phyloP scores from a whole-genome alignment of 768 basidiomycete species.

The Hypsizygus marmoreus region DNA sequence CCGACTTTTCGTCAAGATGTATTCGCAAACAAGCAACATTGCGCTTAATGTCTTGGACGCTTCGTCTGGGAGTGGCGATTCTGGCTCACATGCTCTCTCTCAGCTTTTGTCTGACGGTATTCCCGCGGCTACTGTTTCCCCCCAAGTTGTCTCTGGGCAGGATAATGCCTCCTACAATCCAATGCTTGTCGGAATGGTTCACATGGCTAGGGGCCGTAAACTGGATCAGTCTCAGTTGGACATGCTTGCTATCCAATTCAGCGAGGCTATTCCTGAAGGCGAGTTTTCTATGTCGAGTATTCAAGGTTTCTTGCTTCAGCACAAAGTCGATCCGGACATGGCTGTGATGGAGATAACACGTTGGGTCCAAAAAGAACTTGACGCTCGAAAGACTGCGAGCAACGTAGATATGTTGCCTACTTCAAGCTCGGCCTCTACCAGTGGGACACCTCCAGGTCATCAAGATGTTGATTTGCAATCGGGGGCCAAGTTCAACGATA shows the following conservation, averaged over 20 bases:
- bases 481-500: too few species aligned
- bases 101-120: slow-evolving; percentile 5
- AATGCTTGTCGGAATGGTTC: slow-evolving; percentile 14
- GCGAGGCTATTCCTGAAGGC: slow-evolving; percentile 48
- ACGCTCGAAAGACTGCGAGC: too few species aligned
- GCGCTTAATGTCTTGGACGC: slow-evolving; percentile 16
- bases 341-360: slow-evolving; percentile 45
- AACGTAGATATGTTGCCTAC: too few species aligned
- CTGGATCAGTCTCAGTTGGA: slow-evolving; percentile 40
- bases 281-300: slow-evolving; percentile 50
- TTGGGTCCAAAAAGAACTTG: slow-evolving; percentile 56
- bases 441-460: too few species aligned
- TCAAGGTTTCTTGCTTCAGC: slow-evolving; percentile 67
- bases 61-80: slow-evolving; percentile 11
- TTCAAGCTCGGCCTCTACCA: too few species aligned
- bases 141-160: not conserved
- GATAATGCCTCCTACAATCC: not conserved
- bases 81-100: slow-evolving; percentile 27
- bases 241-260: slow-evolving; percentile 56
- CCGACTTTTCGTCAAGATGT: slow-evolving; percentile 70
- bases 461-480: too few species aligned
- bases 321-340: slow-evolving; percentile 58
- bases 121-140: not conserved
- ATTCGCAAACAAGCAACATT: slow-evolving; percentile 39
- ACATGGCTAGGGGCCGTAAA: slow-evolving; percentile 36